Percentiles rank a stretch among this genome's conserved stretches.
Conservation (phyloP, 2,329 filamentous ascomycete species). For the Beauveria sp. region DNA sequence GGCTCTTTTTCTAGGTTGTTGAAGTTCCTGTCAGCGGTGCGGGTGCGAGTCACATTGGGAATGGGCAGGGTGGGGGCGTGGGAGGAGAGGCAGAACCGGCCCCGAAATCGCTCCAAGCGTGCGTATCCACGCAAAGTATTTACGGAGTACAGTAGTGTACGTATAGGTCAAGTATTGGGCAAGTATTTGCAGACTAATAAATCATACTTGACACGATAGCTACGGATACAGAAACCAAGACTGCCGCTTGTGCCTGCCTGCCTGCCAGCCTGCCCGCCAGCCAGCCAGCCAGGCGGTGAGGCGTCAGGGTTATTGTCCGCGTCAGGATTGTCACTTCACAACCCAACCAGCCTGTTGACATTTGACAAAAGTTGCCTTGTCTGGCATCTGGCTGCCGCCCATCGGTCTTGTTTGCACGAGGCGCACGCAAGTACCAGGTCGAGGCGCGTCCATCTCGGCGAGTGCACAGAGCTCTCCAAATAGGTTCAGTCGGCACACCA, state of each 20-base stretch:
- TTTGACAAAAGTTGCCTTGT: too few species aligned
- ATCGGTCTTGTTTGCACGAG: too few species aligned
- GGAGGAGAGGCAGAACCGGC: conserved; percentile 15
- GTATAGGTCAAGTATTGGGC: background rate
- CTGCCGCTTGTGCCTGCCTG: too few species aligned
- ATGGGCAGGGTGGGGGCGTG: background rate
- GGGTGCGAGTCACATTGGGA: conserved; percentile 2
- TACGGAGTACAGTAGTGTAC: background rate
- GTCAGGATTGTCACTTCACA: too few species aligned
- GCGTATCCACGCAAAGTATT: background rate
- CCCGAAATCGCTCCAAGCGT: conserved; percentile 12
- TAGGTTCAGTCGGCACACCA: conserved; percentile 1
- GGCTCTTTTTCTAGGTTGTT: background rate
- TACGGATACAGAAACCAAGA: too few species aligned
- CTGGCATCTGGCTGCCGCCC: too few species aligned
- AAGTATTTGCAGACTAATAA: background rate
- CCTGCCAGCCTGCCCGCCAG: too few species aligned
- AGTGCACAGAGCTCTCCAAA: background rate
- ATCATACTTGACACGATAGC: too few species aligned
- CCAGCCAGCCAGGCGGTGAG: too few species aligned
- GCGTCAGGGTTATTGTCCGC: too few species aligned
- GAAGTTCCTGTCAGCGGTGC: background rate
- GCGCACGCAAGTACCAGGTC: too few species aligned
- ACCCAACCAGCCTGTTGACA: too few species aligned
- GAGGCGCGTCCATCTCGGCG: background rate